A percentile compares a stretch with the other conserved stretches of the same genome.
phyloP scores from a whole-genome alignment of 768 basidiomycete genomes.

The Suillus brevipes region DNA sequence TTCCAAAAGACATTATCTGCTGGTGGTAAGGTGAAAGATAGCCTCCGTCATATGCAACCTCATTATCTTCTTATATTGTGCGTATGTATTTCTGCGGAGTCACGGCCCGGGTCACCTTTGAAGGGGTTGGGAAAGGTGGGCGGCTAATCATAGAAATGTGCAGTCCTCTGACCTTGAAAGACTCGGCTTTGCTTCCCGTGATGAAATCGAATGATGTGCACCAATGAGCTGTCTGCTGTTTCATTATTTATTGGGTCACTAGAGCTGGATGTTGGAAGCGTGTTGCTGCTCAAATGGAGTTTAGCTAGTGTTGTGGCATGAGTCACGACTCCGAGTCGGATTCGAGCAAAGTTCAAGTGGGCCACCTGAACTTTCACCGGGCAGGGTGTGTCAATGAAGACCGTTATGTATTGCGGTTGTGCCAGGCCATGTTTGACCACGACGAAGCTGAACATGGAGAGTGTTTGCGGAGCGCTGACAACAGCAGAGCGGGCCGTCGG shows the following conservation, averaged over 20 bases:
- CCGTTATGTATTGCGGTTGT: no score
- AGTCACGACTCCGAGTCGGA: no score
- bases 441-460: no score
- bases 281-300: no score
- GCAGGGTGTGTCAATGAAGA: not conserved
- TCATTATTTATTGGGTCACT: no score
- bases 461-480: not conserved
- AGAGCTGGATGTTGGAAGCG: no score
- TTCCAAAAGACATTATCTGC: constrained; percentile 42
- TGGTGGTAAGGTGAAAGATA: constrained; percentile 1
- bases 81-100: not conserved
- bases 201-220: not conserved
- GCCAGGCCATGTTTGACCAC: no score
- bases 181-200: not conserved
- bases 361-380: not conserved
- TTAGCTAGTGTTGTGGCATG: no score
- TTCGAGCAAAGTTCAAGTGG: not conserved
- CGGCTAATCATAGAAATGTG: constrained; percentile 1
- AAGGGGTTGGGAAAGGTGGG: not conserved
- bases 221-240: not conserved
- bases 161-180: not conserved
- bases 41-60: not conserved
- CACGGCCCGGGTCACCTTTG: not conserved
- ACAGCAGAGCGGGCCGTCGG: not conserved
- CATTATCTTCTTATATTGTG: constrained; percentile 3